Base-by-base conservation (phyloP, 1,284 basidiomycete species). In the Rhodotorula mucilaginosa region DNA sequence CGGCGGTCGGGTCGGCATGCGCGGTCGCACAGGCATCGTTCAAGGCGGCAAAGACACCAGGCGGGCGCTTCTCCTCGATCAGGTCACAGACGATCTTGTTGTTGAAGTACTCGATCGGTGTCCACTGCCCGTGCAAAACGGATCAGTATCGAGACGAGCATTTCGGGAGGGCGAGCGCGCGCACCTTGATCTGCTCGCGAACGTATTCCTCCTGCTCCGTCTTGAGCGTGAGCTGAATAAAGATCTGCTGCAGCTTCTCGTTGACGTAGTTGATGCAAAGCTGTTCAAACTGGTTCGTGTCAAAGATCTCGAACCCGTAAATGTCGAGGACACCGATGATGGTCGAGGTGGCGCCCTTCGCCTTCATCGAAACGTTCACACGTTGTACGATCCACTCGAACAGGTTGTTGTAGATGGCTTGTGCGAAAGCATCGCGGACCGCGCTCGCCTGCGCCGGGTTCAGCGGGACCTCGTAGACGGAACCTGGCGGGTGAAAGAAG, bases 251-350 rank as follows among this genome's bases (percentile, higher is more conserved):
- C 39, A 83, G 87, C 83, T 98, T 98, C 83, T 99, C 97, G 85
- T 99, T 99, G 84, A 99, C 97, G 79, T 99, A 99, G 85, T 99
- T 99, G 87, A 99, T 99, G 84, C 97, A 99, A 29, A 99, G 88
- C 83, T 99, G 94, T 80, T 98, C 96, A 80, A 98, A 98, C 12
- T 93, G 97, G 83, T 99, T 99, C 82, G 97, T 91, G 83, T 94
- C 90, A 81, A 98, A 98, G 80, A 99, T 99, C 81, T 99, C 95
- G 79, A 98, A 98, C 13, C 95, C 92, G 80, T 96, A 97, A 78
- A 98, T 98, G 84, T 99, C 96, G 80, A 99, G 84, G 73, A 99
- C 97, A 65, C 97, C 97, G 74, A 99, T 93, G 67, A 98, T 86
- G 73, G 94, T 92, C n/a, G 90, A 85, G 58, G 88, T 85, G 15